A percentile compares a stretch with the other conserved stretches of the same genome.
phyloP scores from a whole-genome alignment of 2,329 filamentous ascomycete species.

The Thielaviopsis populi region DNA sequence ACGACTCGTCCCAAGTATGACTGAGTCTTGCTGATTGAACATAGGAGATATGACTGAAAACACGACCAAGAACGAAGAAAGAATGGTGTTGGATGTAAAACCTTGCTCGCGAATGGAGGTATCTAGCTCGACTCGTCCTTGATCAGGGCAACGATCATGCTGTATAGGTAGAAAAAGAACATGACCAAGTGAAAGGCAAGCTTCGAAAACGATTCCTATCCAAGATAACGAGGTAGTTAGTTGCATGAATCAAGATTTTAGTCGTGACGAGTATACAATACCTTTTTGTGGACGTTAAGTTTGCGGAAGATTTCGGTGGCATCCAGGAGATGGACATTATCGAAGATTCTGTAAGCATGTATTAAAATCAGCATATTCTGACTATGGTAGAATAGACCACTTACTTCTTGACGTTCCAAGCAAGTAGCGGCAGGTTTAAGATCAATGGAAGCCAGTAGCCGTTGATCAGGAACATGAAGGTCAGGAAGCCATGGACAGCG shows the following conservation, averaged over 20 bases:
- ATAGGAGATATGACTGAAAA: not conserved
- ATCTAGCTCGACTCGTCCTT: constrained; percentile 76
- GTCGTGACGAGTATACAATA: constrained; percentile 24
- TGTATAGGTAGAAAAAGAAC: constrained; percentile 99
- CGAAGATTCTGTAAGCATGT: constrained; percentile 55
- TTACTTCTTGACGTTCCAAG: constrained; percentile 96
- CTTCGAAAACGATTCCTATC: constrained; percentile 94
- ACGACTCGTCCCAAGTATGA: not conserved
- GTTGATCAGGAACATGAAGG: constrained; percentile 92
- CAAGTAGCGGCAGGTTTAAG: constrained; percentile 81
- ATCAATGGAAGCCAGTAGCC: constrained; percentile 93
- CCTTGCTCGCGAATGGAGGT: not conserved
- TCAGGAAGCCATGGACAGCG: constrained; percentile 90
- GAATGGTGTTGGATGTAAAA: not conserved
- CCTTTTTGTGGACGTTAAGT: constrained; percentile 98
- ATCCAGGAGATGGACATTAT: constrained; percentile 92
- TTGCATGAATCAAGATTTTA: too few species aligned
- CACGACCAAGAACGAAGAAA: not conserved
- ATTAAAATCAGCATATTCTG: constrained; percentile 18
- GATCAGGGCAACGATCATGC: constrained; percentile 95
- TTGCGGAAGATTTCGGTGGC: constrained; percentile 99
- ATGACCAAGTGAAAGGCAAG: constrained; percentile 96
- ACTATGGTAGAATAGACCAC: constrained; percentile 25
- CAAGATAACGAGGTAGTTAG: not conserved
- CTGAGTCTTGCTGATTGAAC: not conserved